Base-by-base conservation (phyloP, 768 basidiomycete species). In the Leccinum subgranulosum region DNA sequence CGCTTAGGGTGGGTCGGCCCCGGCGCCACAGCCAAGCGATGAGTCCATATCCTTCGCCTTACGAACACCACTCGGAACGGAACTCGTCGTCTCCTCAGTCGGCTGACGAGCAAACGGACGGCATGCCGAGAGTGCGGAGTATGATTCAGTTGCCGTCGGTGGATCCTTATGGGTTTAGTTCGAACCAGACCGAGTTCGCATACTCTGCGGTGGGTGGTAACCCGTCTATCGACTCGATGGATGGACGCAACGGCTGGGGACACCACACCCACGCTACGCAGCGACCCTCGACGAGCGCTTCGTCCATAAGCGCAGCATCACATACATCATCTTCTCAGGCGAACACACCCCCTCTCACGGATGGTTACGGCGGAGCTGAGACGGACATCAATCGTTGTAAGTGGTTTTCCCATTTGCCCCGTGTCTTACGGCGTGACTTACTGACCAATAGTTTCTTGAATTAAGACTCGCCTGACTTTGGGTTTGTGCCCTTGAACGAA, bases 21-120 rank as follows among this genome's bases (percentile, higher is more conserved):
- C 81, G 91, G 46, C 82, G 91, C 56, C 91, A 92, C 72, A 90
- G 87, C 69, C 91, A 93, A 70, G 91, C 90, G 1, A 86, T 93
- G 79, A 88, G 85, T 65, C 91, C 91, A 12, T 93, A 93, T 73
- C 91, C 91, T 17, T 87, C 84, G 60, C 89, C 90, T 47, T 93
- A 92, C 72, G 86, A 85, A 58, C 82, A 86, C 54, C 76, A 81
- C 47, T 82, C 83, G 51, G 84, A 85, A 60, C 82, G 88, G 41
- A 86, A 85, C 1, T 88, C 86, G 54, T 84, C 86, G 25, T 87
- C 86, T 10, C 88, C 87, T 19, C 85, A 87, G 64, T 86, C 86
- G 27, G 74, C 80, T 55, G 86, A 78, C 21, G 78, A 78, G 27
- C 74, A 76, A 60, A 66, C 68, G 41, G 70, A 67, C 14, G 76